Percentiles rank a stretch among this genome's conserved stretches.
Evolutionary conservation across 108 stramenopile species (phyloP).

Genomic region (Skeletonema menzelii): DNA sequence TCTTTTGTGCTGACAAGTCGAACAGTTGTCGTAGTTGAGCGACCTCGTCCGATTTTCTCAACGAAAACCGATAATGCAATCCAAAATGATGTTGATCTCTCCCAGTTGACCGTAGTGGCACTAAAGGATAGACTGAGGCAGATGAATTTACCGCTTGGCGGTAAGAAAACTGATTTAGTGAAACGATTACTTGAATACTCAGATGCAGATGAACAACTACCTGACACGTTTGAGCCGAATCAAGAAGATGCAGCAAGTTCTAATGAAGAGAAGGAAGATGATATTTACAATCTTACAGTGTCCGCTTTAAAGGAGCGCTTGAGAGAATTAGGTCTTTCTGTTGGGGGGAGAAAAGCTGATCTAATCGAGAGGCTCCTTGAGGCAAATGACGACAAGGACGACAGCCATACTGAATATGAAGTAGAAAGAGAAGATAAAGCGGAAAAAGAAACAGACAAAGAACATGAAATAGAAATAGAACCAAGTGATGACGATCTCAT

Average conservation of each 20-base stretch:
- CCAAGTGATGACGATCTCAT: not conserved
- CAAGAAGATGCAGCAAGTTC: not conserved
- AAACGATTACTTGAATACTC: slow-evolving; percentile 32
- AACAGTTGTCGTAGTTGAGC: not conserved
- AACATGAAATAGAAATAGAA: not conserved
- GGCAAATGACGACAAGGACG: not conserved
- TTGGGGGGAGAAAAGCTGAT: slow-evolving; percentile 50
- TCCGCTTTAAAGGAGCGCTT: slow-evolving; percentile 44
- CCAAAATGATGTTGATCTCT: slow-evolving; percentile 9
- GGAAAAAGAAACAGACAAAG: not conserved
- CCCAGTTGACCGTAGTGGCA: slow-evolving; percentile 41
- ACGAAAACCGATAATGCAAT: not conserved
- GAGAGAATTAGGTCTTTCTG: slow-evolving; percentile 28
- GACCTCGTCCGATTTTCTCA: not conserved
- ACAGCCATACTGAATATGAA: not conserved
- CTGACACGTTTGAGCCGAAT: not conserved
- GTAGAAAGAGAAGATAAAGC: not conserved
- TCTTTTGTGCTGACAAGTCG: not conserved
- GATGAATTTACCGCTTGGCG: slow-evolving; percentile 38
- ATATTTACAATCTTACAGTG: slow-evolving; percentile 23
- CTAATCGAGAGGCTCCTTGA: slow-evolving; percentile 37
- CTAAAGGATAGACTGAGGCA: slow-evolving; percentile 48
- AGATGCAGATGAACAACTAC: not conserved
- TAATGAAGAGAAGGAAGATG: not conserved
- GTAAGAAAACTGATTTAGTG: slow-evolving; percentile 51